A percentile compares a stretch with the other conserved stretches of the same genome.
These are phyloP conservation scores for Schizophyllum commune DNA, from an alignment of 1,284 basidiomycete genomes.

Conservation along the genomic window DNA sequence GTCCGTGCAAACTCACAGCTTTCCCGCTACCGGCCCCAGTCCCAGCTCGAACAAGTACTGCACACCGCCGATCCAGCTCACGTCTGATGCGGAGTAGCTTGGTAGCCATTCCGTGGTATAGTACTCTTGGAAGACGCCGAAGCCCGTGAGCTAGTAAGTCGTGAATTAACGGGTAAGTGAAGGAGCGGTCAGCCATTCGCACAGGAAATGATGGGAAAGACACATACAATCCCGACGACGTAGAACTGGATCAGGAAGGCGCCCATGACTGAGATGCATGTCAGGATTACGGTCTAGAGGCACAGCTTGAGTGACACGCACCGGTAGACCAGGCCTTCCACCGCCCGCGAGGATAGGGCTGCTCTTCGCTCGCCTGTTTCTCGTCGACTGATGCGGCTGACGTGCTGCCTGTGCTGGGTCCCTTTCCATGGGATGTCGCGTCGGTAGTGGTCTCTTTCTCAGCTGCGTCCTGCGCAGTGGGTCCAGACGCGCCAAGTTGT, in stretches of 20 bases:
- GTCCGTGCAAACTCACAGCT: slow-evolving; percentile 17
- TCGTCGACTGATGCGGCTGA: too few species aligned
- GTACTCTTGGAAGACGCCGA: slow-evolving; percentile 20
- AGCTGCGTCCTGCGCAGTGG: too few species aligned
- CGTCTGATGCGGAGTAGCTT: slow-evolving; percentile 11
- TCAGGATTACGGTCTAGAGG: neutral
- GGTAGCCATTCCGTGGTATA: slow-evolving; percentile 10
- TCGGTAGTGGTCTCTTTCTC: too few species aligned
- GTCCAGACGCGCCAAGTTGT: too few species aligned
- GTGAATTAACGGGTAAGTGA: too few species aligned
- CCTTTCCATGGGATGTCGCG: too few species aligned
- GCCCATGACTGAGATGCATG: neutral
- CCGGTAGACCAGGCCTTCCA: neutral
- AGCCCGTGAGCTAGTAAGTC: slow-evolving; percentile 5
- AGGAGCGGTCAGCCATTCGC: too few species aligned
- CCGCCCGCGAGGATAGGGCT: neutral
- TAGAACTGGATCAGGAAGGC: neutral
- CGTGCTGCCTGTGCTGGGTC: too few species aligned
- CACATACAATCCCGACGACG: neutral
- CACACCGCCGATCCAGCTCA: slow-evolving; percentile 28
- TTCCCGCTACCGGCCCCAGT: slow-evolving; percentile 23
- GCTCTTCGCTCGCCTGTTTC: neutral
- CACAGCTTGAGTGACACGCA: neutral
- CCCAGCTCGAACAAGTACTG: slow-evolving; percentile 27
- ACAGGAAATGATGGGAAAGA: too few species aligned